Conservation (phyloP, 176 grass and related monocot species). For the Aechmea fasciata region DNA sequence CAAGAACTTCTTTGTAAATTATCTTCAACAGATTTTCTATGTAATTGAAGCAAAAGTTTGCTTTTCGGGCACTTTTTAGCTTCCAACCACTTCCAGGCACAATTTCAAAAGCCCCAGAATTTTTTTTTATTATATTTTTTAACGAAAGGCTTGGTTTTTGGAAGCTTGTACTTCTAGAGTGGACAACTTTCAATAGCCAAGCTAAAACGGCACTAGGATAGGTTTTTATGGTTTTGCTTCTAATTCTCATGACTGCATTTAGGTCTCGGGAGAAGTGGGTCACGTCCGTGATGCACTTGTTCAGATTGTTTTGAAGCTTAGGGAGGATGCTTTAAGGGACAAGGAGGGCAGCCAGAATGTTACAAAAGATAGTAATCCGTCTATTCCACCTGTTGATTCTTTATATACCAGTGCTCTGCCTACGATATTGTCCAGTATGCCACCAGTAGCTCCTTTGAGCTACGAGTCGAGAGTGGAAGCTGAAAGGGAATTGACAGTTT, state of each 20-base stretch:
- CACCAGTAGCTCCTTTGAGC: slow-evolving; percentile 30
- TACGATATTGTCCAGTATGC: slow-evolving; percentile 43
- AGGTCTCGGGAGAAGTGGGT: slow-evolving; percentile 81
- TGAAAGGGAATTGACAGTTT: slow-evolving; percentile 44
- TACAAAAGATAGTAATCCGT: slow-evolving; percentile 49
- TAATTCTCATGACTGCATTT: slow-evolving; percentile 7
- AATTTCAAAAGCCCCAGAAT: background rate
- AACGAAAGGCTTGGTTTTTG: too few relatives aligned
- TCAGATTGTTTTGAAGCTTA: slow-evolving; percentile 81
- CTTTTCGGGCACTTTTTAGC: too few relatives aligned
- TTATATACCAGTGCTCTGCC: slow-evolving; percentile 47
- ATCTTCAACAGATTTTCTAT: too few relatives aligned
- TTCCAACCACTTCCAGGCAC: background rate
- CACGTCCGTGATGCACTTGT: slow-evolving; percentile 82
- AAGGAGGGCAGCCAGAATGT: slow-evolving; percentile 61
- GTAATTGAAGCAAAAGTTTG: too few relatives aligned
- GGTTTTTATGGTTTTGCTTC: background rate
- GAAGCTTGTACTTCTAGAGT: too few relatives aligned
- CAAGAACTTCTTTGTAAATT: too few relatives aligned
- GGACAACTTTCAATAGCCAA: too few relatives aligned
- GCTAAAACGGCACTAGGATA: background rate
- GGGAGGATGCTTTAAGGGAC: slow-evolving; percentile 86
- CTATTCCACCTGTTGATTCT: slow-evolving; percentile 34
- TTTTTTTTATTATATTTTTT: background rate
- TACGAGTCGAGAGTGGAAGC: slow-evolving; percentile 65